phyloP scores from a whole-genome alignment of 2,329 filamentous ascomycete genomes.

The Basipetospora chlamydospora region DNA sequence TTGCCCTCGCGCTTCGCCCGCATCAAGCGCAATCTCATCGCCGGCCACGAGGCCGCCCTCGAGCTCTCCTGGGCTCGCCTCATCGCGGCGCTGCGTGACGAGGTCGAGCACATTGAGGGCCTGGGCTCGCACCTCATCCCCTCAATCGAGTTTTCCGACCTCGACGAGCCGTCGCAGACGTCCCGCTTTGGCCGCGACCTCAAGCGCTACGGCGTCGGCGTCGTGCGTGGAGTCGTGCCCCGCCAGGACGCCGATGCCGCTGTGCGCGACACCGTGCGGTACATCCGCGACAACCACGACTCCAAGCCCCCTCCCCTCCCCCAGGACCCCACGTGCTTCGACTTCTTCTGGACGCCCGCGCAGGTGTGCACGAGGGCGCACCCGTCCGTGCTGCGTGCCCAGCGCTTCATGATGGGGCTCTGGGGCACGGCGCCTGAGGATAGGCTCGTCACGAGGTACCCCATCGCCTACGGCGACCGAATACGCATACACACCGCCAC shows the following conservation, averaged over 20 bases:
- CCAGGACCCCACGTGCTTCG: conserved; percentile 54
- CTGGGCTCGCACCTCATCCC: conserved; percentile 39
- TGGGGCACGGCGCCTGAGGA: conserved; percentile 45
- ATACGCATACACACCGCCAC: conserved; percentile 47
- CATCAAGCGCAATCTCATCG: conserved; percentile 39
- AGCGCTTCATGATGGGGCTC: conserved; percentile 51
- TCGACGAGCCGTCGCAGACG: conserved; percentile 21
- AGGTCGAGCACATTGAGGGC: conserved; percentile 36
- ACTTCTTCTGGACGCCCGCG: conserved; percentile 60
- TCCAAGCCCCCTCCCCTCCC: conserved; percentile 32
- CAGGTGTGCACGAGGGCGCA: conserved; percentile 55
- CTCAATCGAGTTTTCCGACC: conserved; percentile 37
- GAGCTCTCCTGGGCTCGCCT: conserved; percentile 40
- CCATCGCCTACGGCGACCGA: conserved; percentile 54
- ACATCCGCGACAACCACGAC: conserved; percentile 16
- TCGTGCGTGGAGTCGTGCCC: conserved; percentile 50
- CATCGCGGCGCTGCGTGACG: conserved; percentile 32
- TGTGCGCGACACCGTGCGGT: conserved; percentile 44
- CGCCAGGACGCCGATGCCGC: conserved; percentile 38
- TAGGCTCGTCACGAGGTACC: conserved; percentile 43
- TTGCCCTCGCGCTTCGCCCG: conserved; percentile 42
- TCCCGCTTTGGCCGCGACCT: conserved; percentile 4
- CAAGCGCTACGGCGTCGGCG: conserved; percentile 44
- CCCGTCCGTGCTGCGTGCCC: conserved; percentile 45
- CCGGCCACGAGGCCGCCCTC: conserved; percentile 38